These are phyloP conservation scores for Amanita thiersii DNA, from an alignment of 768 basidiomycete genomes.

Conservation along the genomic window DNA sequence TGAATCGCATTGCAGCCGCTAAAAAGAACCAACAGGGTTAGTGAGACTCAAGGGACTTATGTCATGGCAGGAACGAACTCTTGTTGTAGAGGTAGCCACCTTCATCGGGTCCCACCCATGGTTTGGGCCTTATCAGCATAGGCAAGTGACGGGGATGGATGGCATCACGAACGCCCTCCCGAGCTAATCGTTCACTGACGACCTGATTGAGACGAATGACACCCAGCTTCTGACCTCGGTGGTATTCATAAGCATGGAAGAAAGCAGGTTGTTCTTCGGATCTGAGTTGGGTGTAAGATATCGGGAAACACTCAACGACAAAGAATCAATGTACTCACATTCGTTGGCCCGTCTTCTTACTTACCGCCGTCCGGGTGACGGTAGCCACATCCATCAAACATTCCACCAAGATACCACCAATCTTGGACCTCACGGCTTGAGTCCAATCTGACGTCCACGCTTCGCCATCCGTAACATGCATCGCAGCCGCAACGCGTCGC, in stretches of 20 bases:
- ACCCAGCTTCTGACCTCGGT: slow-evolving; percentile 92
- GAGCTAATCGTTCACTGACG: slow-evolving; percentile 69
- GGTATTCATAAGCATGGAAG: slow-evolving; percentile 85
- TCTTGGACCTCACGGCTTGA: slow-evolving; percentile 60
- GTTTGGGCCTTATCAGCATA: slow-evolving; percentile 88
- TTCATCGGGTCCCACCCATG: slow-evolving; percentile 69
- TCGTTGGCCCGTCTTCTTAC: slow-evolving; percentile 50
- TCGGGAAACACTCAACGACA: not conserved
- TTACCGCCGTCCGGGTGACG: slow-evolving; percentile 50
- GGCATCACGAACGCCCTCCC: slow-evolving; percentile 59
- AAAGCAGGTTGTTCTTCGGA: slow-evolving; percentile 85
- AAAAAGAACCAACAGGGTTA: slow-evolving; percentile 7
- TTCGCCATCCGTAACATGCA: slow-evolving; percentile 57
- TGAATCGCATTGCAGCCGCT: slow-evolving; percentile 83
- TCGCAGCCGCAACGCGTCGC: slow-evolving; percentile 57
- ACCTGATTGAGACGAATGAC: slow-evolving; percentile 81
- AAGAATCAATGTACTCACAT: slow-evolving; percentile 38
- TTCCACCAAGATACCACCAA: slow-evolving; percentile 81
- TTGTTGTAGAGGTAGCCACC: slow-evolving; percentile 82
- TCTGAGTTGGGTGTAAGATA: slow-evolving; percentile 24
- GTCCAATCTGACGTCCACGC: slow-evolving; percentile 81
- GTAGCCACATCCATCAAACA: slow-evolving; percentile 79
- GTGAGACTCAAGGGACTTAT: not conserved
- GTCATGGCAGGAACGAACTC: slow-evolving; percentile 41
- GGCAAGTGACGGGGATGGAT: slow-evolving; percentile 92